Base-by-base conservation (phyloP, 2,329 filamentous ascomycete species). In the Talaromyces verruculosus region DNA sequence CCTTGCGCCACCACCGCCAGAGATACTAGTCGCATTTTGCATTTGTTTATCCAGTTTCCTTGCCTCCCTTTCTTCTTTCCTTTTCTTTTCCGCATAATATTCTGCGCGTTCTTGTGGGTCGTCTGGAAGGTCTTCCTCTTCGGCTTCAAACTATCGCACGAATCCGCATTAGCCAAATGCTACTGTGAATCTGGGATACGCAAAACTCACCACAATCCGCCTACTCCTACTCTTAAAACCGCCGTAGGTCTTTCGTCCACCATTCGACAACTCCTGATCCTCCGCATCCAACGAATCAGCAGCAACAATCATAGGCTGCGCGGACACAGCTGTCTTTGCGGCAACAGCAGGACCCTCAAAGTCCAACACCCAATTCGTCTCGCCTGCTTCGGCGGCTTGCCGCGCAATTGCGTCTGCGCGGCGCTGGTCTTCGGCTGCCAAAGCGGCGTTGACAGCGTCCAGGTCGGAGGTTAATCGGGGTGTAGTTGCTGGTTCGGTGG, bases 341-440 rank as follows among this genome's bases (percentile, higher is more conserved):
- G 45, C n/a, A 7, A 17, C 53, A 35, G 39, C 22, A n/a, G 57
- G 17, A 13, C 39, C 37, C 37, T 72, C 71, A 62, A 75, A 74
- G 49, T 81, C 72, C 61, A 80, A 66, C 25, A 81, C 76, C 80
- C 80, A 82, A 69, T 81, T 75, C 7, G 78, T 77, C 68, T 82
- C 80, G 19, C 80, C 79, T 0, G 78, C 75, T 58, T 80, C 79
- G 2, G 77, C 78, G 10, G 79, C 79, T 68, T 79, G 77, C 35
- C 75, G 75, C 8, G 77, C 70, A 65, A 80, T 64, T 4, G 79
- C 78, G 37, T 78, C 75, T 33, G 74, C 72, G 5, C 79, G 76
- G 65, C 79, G 80, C 22, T 75, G 73, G 63, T 81, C 79, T 51
- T 80, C 79, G 0, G 75, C 77, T 17, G 75, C 76, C 10, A 81